Base-by-base conservation (phyloP, 768 basidiomycete genomes). In the Tricholomella constricta region DNA sequence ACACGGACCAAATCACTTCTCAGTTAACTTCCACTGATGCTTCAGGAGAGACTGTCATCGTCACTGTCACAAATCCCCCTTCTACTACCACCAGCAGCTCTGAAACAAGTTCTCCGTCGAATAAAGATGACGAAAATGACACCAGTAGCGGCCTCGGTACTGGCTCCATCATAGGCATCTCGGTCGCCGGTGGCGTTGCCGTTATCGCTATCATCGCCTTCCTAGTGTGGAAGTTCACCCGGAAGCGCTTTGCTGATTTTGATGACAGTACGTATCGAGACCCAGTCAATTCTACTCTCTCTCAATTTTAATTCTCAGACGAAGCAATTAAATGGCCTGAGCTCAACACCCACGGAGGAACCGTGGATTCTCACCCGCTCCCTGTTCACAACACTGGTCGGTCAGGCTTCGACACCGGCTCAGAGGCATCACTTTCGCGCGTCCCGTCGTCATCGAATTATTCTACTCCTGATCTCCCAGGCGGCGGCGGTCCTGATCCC, bases 261-360 rank as follows among this genome's bases (percentile, higher is more conserved):
- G 88, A 92, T 62, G 88, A 90, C 72, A 84, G 91, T 91, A 68
- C 62, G 88, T 81, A 34, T 56, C 52, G 5, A 41, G 7, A 6
- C 10, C 54, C 53, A 27, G 15, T 29, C 31, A 32, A 2, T 36
- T 48, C 22, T 40, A 35, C 42, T 22, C 43, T 51, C 54, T 59
- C 36, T 52, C 27, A 51, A 29, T 38, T 32, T 52, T 46, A 15
- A 42, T 45, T 41, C 6, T 10, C 64, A 91, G 89, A 79, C 61
- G 89, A 91, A 70, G 88, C 88, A 17, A 94, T 94, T 71, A 92
- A 92, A 70, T 94, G 91, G 91, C 91, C 91, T 3, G 91, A 94
- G 62, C 79, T 92, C 32, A 90, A 91, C 66, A 69, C 81, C 2
- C 89, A 90, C 56, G 78, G 73, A 27, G 70, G 70, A 35, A 69